Evolutionary conservation across 73 alveolate genomes (phyloP), one percentile per base, ranked within the genome.

Genomic region (Paramecium tetraurelia): DNA sequence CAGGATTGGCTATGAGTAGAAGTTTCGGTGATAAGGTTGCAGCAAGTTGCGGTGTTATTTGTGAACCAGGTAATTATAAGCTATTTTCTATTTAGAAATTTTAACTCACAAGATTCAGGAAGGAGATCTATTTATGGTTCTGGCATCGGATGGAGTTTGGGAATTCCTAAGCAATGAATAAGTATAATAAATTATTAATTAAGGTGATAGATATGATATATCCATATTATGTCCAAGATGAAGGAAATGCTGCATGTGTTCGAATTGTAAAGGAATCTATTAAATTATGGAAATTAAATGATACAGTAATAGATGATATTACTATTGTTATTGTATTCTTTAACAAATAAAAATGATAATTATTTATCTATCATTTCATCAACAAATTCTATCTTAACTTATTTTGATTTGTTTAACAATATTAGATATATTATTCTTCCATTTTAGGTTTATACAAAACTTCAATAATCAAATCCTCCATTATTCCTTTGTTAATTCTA

Each of bases 1-100:
- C 99, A 20, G 99, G 99, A 24, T 92, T 98, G 8, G 99, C 99
- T 1, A 98, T 98, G 99, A 93, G 99, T 50, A 95, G 99, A 83
- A 96, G 99, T 43, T 95, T 98, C 48, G 99, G 99, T 27, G 99
- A 98, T 92, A 63, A 89, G 69, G 92, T 96, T 43, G 99, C 99
- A 9, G 97, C 96, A 69, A 50, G 84, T 84, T 98, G 95, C 11
- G 99, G 99, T 14, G 99, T 97, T 8, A 96, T 95, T 41, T 92
- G 95, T 86, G 96, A 94, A 58, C 99, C 99, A 7, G 94, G 93
- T 86, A 86, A 48, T 41, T 16, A 5, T 7, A 1, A 22, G 44
- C 10, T 48, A 46, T 18, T 41, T 38, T 44, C 6, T 12, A 0
- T 88, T 35, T 88, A 85, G 98, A 96, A 87, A 92, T 96, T 46